phyloP scores from a whole-genome alignment of 768 basidiomycete genomes.

The Holtermannia corniformis region DNA sequence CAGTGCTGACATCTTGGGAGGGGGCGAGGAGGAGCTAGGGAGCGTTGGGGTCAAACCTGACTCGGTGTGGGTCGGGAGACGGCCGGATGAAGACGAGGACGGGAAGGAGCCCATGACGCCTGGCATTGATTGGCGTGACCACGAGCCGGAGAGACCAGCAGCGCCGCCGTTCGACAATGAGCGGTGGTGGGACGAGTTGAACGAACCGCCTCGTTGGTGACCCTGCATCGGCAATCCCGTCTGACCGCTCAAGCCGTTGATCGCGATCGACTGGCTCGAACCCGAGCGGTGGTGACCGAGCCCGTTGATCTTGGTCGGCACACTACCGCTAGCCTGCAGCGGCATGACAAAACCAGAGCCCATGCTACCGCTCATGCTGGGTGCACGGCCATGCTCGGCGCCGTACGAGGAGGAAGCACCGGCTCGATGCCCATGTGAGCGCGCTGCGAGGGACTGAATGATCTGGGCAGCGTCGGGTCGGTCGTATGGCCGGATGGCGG shows the following conservation, averaged over 20 bases:
- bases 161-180: not conserved
- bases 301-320: not conserved
- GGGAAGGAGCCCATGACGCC: not conserved
- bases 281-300: not conserved
- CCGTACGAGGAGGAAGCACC: not conserved
- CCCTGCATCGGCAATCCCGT: not conserved
- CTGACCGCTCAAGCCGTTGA: not conserved
- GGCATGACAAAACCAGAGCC: not conserved
- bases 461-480: constrained; percentile 75
- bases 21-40: not conserved
- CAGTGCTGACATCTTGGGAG: not conserved
- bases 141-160: not conserved
- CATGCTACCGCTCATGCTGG: not conserved
- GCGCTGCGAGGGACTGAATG: constrained; percentile 42
- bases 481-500: constrained; percentile 75
- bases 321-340: not conserved
- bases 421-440: constrained; percentile 35
- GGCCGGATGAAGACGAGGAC: not conserved
- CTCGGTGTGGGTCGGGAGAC: not conserved
- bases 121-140: not conserved
- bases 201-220: not conserved
- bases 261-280: not conserved
- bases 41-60: not conserved
- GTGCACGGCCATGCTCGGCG: not conserved
- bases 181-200: not conserved